A percentile compares a stretch with the other conserved stretches of the same genome.
Evolutionary conservation across 2,329 filamentous ascomycete genomes (phyloP).

Genomic region (Neospermospora avenae): DNA sequence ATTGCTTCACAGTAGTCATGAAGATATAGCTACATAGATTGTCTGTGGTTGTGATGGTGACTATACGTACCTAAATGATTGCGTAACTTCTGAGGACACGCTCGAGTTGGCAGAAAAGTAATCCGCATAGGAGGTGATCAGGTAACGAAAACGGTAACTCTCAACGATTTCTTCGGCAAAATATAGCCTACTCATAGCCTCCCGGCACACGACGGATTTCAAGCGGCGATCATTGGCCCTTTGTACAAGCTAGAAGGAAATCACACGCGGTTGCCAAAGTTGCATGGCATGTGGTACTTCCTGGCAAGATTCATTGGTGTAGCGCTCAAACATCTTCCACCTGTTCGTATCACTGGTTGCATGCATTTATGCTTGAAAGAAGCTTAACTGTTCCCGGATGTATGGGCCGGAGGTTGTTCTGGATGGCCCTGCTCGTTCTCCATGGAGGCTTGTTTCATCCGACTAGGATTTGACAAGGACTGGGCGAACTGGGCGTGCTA

Average conservation of each 20-base stretch:
- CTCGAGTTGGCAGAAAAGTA: no score
- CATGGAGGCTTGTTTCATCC: conserved; percentile 8
- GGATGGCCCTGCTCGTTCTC: not conserved
- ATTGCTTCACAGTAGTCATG: no score
- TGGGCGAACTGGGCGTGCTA: conserved; percentile 1
- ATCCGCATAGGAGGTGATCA: no score
- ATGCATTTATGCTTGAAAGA: not conserved
- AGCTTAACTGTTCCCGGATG: not conserved
- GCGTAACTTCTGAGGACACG: no score
- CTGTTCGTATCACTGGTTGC: not conserved
- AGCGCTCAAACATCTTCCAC: not conserved
- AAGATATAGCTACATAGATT: no score
- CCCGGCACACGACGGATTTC: not conserved
- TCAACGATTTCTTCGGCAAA: no score
- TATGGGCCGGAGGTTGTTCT: not conserved
- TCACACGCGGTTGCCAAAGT: not conserved
- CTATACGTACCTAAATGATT: no score
- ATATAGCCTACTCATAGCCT: no score
- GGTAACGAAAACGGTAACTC: no score
- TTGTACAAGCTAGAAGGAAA: not conserved
- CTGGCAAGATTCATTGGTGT: conserved; percentile 2
- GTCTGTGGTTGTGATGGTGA: no score
- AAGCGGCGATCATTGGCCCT: not conserved
- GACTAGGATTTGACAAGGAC: not conserved
- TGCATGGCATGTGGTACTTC: not conserved